phyloP scores from a whole-genome alignment of 2,329 filamentous ascomycete species.

The Monosporascus sp. region DNA sequence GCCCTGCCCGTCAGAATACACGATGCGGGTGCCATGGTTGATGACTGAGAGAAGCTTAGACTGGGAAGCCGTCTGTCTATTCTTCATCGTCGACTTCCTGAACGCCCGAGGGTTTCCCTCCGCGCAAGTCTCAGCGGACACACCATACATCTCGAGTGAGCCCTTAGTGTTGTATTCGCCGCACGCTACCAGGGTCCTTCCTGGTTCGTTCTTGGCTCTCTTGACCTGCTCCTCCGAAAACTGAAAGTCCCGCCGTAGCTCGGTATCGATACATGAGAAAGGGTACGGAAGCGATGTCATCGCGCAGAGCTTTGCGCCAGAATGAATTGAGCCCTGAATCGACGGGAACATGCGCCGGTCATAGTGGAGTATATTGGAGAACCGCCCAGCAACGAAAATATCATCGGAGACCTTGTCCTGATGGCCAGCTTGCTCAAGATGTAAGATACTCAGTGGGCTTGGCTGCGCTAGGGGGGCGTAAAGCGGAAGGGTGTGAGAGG shows the following conservation, averaged over 20 bases:
- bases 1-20: constrained; percentile 78
- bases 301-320: constrained; percentile 72
- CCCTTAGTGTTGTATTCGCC: constrained; percentile 92
- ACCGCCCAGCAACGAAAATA: constrained; percentile 84
- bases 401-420: constrained; percentile 59
- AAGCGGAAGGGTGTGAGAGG: constrained; percentile 35
- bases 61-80: constrained; percentile 75
- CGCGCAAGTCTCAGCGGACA: constrained; percentile 33
- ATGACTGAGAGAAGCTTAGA: constrained; percentile 78
- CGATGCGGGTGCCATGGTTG: constrained; percentile 75
- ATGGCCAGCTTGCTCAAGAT: constrained; percentile 56
- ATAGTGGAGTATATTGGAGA: constrained; percentile 83
- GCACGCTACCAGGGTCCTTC: constrained; percentile 68
- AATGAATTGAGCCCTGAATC: constrained; percentile 73
- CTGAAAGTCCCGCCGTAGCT: constrained; percentile 49
- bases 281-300: constrained; percentile 65
- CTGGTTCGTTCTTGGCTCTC: constrained; percentile 45
- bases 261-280: constrained; percentile 57
- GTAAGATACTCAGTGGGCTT: constrained; percentile 76
- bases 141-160: constrained; percentile 78
- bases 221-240: constrained; percentile 50
- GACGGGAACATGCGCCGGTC: constrained; percentile 80
- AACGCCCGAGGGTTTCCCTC: constrained; percentile 21
- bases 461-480: constrained; percentile 75
- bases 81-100: constrained; percentile 56